Conservation (phyloP, 179 eudicot species). For the Kewa caespitosa region DNA sequence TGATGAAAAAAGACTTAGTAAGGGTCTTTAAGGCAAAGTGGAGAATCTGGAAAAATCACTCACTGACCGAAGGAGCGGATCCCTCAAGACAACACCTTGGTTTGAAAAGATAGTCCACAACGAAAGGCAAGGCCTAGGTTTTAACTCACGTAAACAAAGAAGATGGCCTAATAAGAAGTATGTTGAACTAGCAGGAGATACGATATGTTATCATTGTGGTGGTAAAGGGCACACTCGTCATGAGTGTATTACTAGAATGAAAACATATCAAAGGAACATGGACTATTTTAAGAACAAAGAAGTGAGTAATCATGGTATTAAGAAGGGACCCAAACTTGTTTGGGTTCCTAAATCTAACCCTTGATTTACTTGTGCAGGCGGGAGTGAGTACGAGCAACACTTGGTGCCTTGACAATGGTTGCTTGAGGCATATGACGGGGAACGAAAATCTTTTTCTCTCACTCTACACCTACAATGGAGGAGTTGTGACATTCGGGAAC, state of each 20-base stretch:
- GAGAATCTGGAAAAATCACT: background rate
- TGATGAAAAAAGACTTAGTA: no score
- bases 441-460: background rate
- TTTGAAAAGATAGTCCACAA: no score
- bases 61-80: background rate
- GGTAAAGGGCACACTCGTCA: background rate
- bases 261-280: background rate
- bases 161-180: background rate
- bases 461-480: background rate
- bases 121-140: background rate
- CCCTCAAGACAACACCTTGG: background rate
- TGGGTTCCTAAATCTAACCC: background rate
- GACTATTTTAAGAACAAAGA: background rate
- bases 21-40: background rate
- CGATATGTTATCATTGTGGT: background rate
- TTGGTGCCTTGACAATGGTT: background rate
- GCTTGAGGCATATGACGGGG: background rate
- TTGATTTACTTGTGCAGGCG: background rate
- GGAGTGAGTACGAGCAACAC: background rate
- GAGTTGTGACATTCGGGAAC: constrained; percentile 4
- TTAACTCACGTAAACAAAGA: background rate
- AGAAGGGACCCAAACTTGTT: background rate
- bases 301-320: background rate
- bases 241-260: background rate
- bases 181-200: background rate